Evolutionary conservation across 495 filamentous ascomycete genomes (phyloP).

Genomic region (Annulohypoxylon maeteangense): DNA sequence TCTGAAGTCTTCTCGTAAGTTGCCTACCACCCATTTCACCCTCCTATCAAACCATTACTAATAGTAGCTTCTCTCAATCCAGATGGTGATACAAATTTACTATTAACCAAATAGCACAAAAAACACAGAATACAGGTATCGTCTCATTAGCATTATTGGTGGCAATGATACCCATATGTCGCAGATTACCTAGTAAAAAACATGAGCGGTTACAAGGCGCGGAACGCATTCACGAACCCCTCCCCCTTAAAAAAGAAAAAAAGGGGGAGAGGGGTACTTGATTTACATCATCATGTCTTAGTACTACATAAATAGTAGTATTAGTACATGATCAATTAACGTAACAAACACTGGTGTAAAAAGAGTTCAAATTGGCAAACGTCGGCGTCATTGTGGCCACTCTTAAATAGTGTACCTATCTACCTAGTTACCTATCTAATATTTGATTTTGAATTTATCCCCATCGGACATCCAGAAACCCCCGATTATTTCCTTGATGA

Average conservation of each 20-base stretch:
- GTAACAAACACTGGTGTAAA: neutral
- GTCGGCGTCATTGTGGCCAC: neutral
- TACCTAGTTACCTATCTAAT: too few relatives aligned
- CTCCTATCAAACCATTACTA: neutral
- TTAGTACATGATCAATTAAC: neutral
- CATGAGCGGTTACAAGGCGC: neutral
- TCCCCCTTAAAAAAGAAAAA: neutral
- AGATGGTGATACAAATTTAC: neutral
- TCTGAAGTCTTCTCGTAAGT: constrained; percentile 64
- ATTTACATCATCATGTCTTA: neutral
- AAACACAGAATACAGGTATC: neutral
- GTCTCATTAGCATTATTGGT: neutral
- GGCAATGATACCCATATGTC: neutral
- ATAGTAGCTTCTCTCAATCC: neutral
- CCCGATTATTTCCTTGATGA: neutral
- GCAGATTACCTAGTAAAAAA: neutral
- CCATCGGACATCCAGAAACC: neutral
- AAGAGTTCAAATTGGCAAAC: neutral
- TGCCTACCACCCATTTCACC: neutral
- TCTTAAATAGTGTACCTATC: neutral
- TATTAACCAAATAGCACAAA: neutral
- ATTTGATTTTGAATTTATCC: neutral
- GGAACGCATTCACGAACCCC: neutral
- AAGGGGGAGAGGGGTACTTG: neutral
- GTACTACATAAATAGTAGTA: neutral